Base-by-base conservation (phyloP, 352 stramenopile genomes). In the Stephanocyclus meneghinianus region DNA sequence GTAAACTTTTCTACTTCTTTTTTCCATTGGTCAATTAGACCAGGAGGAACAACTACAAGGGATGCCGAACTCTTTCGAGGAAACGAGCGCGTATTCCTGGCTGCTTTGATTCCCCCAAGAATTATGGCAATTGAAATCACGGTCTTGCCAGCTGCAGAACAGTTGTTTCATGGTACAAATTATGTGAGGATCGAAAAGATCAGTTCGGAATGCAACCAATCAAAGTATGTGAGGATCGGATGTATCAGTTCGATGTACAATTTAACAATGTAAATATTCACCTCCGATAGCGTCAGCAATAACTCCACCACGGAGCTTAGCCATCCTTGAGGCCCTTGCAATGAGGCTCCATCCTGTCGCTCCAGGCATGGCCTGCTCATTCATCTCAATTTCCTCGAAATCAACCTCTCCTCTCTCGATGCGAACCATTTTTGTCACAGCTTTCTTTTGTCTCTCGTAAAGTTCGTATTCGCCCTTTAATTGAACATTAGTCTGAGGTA, bases 71-170 rank as follows among this genome's bases (percentile, higher is more conserved):
- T 83, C 37, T 84, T 72, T 44, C 30, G 71, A 16, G 67, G 68
- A 40, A 67, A 29, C 5, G 48, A 60, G 3, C 70, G 3, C 1
- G 50, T 74, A 11, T 18, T 42, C 57, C 77, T 75, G 26, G 84
- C 73, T 8, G 67, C 60, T 71, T 79, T 35, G 0, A 88, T 55
- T 15, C 75, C 81, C 55, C 76, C n/a, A 16, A 91, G 55, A 69
- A 91, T 89, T 5, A 91, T 67, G 30, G 80, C 86, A 76, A 91
- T 91, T 0, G 76, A 83, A 40, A 91, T 82, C 1, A 90, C 86
- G 26, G 86, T 91, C 56, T 91, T 72, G n/a, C 64, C 64, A n/a
- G 64, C 64, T 59, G 50, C 5, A 6, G 13, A 53, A 16, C n/a
- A 16, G 3, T 40, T 40, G 35, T 88, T 29, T 74, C 73, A 29